Base-by-base conservation (phyloP, 305 asterid species). In the Fraxinus platypoda region DNA sequence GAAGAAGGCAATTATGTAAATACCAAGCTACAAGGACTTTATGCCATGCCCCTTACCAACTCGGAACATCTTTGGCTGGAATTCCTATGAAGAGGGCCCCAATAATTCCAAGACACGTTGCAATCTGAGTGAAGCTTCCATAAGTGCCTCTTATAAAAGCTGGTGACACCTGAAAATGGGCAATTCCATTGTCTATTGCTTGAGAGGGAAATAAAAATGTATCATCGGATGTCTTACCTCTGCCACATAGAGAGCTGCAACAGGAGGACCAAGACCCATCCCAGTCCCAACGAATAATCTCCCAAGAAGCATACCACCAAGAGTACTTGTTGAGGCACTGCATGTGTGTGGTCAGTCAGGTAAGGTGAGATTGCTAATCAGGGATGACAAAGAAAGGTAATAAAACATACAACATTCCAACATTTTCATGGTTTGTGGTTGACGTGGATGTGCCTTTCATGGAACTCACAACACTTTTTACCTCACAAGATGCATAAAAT, bases 261-360 rank as follows among this genome's bases (percentile, higher is more conserved):
- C 97, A 52, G 99, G 94, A 78, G 99, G 99, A 75, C 98, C 97
- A 85, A 95, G 88, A 85, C 99, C 99, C 97, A 95, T 94, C 80
- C 98, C 99, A 52, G 88, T 83, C 83, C 99, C 99, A 57, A 94
- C 99, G 68, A 94, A 83, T 74, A 95, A 89, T 88, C 99, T 92
- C 78, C 99, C 99, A 75, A 94, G 88, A 87, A 95, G 99, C 99
- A 95, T 95, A 81, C 91, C 95, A 66, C 87, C 92, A 70, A 95
- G 92, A 86, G 93, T 83, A 86, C 86, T 90, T 78, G 99, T 81
- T 71, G 93, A 81, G 84, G 98, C 99, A 90, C 99, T 95, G 92
- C 77, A 79, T 83, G 76, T 84, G 79, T 77, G 81, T 41, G 4
- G 80, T 74, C 78, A 76, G 30, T 66, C 77, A 35, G 76, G 62